These are phyloP conservation scores for Colletotrichum sp. DNA, from an alignment of 2,329 filamentous ascomycete genomes.

Conservation along the genomic window DNA sequence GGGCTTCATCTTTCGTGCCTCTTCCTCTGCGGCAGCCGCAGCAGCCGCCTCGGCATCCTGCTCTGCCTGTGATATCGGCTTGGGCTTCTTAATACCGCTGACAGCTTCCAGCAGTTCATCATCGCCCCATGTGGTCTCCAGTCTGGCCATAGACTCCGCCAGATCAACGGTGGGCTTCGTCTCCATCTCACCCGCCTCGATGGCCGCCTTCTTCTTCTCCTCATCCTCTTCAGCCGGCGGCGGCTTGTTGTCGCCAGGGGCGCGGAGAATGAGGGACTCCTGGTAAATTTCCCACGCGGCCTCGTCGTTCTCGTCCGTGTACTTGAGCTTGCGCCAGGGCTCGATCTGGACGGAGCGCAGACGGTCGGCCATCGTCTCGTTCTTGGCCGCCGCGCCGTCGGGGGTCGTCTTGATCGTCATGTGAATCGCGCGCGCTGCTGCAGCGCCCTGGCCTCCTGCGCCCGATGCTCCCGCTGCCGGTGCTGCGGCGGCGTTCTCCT, in stretches of 20 bases:
- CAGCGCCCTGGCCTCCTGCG: slow-evolving; percentile 44
- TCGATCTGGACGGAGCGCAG: slow-evolving; percentile 83
- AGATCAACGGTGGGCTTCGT: slow-evolving; percentile 26
- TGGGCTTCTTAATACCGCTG: slow-evolving; percentile 45
- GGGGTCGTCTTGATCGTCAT: slow-evolving; percentile 83
- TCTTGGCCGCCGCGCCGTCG: slow-evolving; percentile 68
- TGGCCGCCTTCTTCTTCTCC: slow-evolving; percentile 28
- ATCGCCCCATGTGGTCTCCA: slow-evolving; percentile 48
- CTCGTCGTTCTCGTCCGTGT: slow-evolving; percentile 80
- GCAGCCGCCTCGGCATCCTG: slow-evolving; percentile 30
- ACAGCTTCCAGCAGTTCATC: slow-evolving; percentile 50
- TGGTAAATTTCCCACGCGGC: slow-evolving; percentile 79
- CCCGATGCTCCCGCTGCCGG: slow-evolving; percentile 39
- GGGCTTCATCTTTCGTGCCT: slow-evolving; percentile 30
- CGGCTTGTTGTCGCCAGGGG: neutral
- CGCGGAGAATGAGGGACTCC: slow-evolving; percentile 68
- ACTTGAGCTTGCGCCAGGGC: slow-evolving; percentile 79
- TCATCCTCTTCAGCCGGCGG: slow-evolving; percentile 16
- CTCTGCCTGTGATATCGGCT: slow-evolving; percentile 25
- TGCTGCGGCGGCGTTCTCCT: slow-evolving; percentile 38
- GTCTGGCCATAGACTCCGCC: slow-evolving; percentile 40
- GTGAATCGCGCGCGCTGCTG: slow-evolving; percentile 79
- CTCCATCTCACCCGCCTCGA: neutral
- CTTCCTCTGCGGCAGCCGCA: slow-evolving; percentile 27
- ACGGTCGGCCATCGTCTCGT: slow-evolving; percentile 76